phyloP scores from a whole-genome alignment of 768 basidiomycete genomes.

The Chiua virens region DNA sequence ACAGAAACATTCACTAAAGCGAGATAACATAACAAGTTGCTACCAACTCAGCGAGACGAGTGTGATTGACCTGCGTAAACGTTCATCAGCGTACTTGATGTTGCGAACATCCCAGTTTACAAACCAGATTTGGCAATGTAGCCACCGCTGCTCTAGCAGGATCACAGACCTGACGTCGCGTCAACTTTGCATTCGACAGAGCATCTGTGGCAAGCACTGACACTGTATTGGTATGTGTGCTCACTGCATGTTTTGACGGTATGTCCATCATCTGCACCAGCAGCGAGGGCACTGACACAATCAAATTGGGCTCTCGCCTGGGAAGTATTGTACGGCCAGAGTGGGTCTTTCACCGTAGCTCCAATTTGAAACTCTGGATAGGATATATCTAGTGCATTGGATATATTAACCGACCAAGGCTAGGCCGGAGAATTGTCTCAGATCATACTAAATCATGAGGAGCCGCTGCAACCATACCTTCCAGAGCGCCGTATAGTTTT shows the following conservation, averaged over 20 bases:
- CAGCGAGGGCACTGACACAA: slow-evolving; percentile 49
- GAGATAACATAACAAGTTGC: background rate
- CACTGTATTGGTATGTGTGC: slow-evolving; percentile 55
- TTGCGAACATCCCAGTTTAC: slow-evolving; percentile 1
- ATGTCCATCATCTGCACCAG: slow-evolving; percentile 41
- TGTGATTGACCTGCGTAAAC: slow-evolving; percentile 48
- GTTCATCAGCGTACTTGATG: background rate
- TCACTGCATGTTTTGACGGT: slow-evolving; percentile 52
- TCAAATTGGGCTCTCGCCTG: slow-evolving; percentile 38
- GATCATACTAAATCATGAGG: background rate
- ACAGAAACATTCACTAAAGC: background rate
- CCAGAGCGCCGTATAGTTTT: slow-evolving; percentile 47
- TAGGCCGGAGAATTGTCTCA: slow-evolving; percentile 10
- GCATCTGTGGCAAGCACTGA: slow-evolving; percentile 19
- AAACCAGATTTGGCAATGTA: slow-evolving; percentile 49
- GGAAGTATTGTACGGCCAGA: slow-evolving; percentile 49
- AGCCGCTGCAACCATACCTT: slow-evolving; percentile 32
- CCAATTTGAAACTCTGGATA: slow-evolving; percentile 48
- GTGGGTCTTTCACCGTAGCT: slow-evolving; percentile 49
- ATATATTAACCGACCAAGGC: slow-evolving; percentile 52
- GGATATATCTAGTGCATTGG: slow-evolving; percentile 36
- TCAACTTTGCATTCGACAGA: slow-evolving; percentile 42
- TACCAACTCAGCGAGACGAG: slow-evolving; percentile 45
- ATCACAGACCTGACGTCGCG: slow-evolving; percentile 3
- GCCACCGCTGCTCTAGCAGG: slow-evolving; percentile 41